phyloP scores from a whole-genome alignment of 2,329 filamentous ascomycete species.

The Neurospora sp. region DNA sequence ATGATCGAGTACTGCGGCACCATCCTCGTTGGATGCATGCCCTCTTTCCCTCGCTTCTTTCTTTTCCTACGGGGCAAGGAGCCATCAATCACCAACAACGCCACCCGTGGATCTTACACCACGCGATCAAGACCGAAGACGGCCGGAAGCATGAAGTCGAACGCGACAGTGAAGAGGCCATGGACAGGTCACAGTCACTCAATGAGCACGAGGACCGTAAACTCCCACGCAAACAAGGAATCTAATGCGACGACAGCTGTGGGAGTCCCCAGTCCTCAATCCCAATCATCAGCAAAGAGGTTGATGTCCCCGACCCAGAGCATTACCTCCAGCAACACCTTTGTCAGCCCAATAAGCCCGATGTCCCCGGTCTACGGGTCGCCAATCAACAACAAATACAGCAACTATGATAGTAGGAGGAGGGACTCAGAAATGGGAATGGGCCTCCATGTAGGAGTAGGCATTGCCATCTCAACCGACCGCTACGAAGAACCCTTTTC shows the following conservation, averaged over 20 bases:
- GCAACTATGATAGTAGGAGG: neutral
- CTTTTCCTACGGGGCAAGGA: conserved; percentile 5
- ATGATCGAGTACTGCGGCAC: conserved; percentile 14
- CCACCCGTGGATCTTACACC: neutral
- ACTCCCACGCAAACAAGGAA: neutral
- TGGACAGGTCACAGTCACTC: neutral
- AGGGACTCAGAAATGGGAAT: neutral
- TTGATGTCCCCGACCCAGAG: neutral
- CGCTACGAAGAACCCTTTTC: neutral
- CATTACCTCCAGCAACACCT: neutral
- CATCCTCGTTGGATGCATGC: conserved; percentile 13
- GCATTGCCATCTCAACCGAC: neutral
- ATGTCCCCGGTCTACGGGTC: neutral
- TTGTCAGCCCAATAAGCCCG: neutral
- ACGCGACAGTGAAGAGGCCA: neutral
- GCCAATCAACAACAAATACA: neutral
- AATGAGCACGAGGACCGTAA: neutral
- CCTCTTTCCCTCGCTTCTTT: conserved; percentile 12
- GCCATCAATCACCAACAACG: neutral
- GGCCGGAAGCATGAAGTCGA: neutral
- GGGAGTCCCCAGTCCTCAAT: neutral
- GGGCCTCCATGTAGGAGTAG: neutral
- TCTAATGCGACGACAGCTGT: neutral
- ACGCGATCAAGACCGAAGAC: neutral
- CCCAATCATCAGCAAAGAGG: neutral